Conservation (phyloP, 331 rosid genomes). For the Acacia concinna region DNA sequence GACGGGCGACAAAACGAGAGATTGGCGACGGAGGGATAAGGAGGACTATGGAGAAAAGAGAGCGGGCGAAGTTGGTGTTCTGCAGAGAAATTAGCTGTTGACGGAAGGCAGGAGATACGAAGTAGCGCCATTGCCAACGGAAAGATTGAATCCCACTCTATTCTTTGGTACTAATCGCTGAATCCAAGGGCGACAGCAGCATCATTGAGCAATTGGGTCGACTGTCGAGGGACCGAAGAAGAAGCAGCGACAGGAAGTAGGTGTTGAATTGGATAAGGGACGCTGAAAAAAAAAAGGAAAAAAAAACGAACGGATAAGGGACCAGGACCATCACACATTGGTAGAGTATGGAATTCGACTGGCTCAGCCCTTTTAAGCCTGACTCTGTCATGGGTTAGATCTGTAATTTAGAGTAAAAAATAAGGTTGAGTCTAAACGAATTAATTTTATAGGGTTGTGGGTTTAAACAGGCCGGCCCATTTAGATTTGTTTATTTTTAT, state of each 20-base stretch:
- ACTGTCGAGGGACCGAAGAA: not conserved
- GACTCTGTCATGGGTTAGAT: no score
- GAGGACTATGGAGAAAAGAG: constrained; percentile 19
- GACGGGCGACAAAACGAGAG: constrained; percentile 35
- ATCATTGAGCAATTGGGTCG: not conserved
- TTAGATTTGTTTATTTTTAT: no score
- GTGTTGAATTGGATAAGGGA: constrained; percentile 5
- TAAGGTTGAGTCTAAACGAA: no score
- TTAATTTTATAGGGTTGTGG: no score
- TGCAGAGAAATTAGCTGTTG: constrained; percentile 32
- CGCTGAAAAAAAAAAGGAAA: no score
- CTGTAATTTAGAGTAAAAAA: no score
- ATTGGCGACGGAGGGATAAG: constrained; percentile 2
- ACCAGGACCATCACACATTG: no score
- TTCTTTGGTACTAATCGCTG: not conserved
- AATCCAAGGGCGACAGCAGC: not conserved
- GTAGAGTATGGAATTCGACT: no score
- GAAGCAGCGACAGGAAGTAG: not conserved
- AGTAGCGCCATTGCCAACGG: constrained; percentile 56
- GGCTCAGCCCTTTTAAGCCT: no score
- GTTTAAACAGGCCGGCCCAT: no score
- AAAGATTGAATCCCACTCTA: not conserved
- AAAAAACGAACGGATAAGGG: no score
- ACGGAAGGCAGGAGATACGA: constrained; percentile 36
- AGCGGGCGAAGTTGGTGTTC: constrained; percentile 34